These are phyloP conservation scores for Dendrobium huoshanense DNA, from an alignment of 106 monocot genomes.

Conservation along the genomic window DNA sequence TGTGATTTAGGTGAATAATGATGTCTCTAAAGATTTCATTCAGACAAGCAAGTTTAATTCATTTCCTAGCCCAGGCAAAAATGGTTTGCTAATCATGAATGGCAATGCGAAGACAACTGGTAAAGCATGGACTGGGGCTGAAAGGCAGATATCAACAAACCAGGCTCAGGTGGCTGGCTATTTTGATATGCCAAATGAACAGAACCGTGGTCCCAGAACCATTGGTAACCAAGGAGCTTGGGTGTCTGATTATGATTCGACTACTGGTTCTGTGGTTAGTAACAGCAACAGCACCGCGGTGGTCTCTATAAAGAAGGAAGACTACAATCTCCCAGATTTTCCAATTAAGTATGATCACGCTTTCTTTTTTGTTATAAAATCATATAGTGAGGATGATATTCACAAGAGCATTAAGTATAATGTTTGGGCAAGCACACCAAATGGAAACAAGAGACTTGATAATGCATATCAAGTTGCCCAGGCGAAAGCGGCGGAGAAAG, in stretches of 20 bases:
- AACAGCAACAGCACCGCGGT: neutral
- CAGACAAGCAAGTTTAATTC: slow-evolving; percentile 30
- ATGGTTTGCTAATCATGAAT: slow-evolving; percentile 10
- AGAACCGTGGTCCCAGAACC: too few species aligned
- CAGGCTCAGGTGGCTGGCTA: slow-evolving; percentile 18
- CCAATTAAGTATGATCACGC: slow-evolving; percentile 50
- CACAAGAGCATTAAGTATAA: slow-evolving; percentile 75
- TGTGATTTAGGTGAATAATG: slow-evolving; percentile 3
- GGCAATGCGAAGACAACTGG: slow-evolving; percentile 29
- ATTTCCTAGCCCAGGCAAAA: slow-evolving; percentile 23
- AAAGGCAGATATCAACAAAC: slow-evolving; percentile 29
- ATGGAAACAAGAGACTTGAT: slow-evolving; percentile 61
- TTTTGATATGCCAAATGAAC: too few species aligned
- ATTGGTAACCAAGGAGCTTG: too few species aligned
- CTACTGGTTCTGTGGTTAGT: slow-evolving; percentile 35
- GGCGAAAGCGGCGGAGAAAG: slow-evolving; percentile 36
- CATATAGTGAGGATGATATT: slow-evolving; percentile 67
- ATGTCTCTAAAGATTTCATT: slow-evolving; percentile 24
- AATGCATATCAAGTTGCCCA: slow-evolving; percentile 55
- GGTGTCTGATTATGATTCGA: too few species aligned
- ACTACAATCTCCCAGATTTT: slow-evolving; percentile 71
- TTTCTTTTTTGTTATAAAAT: slow-evolving; percentile 61
- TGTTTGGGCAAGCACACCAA: slow-evolving; percentile 71
- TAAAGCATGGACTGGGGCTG: slow-evolving; percentile 19
- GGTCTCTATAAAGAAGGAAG: slow-evolving; percentile 30